Evolutionary conservation across 495 filamentous ascomycete species (phyloP).

Genomic region (Daldinia vernicosa): DNA sequence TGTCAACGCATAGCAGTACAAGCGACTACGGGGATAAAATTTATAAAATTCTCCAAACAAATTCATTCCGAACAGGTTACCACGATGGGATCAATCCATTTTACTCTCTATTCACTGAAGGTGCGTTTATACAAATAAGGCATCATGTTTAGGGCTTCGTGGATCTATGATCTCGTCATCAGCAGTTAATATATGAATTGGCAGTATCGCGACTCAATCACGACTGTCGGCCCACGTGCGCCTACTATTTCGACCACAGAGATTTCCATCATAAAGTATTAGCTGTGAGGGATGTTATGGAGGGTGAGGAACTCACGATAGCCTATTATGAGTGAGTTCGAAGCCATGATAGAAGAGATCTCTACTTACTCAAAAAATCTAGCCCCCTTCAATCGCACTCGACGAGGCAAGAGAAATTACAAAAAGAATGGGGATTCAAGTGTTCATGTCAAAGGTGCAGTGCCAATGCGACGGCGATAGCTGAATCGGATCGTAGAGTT

Average conservation of each 20-base stretch:
- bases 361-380: slow-evolving; percentile 1
- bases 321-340: slow-evolving; percentile 53
- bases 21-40: slow-evolving; percentile 31
- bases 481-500: slow-evolving; percentile 49
- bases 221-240: slow-evolving; percentile 56
- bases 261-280: slow-evolving; percentile 50
- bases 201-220: slow-evolving; percentile 56
- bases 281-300: slow-evolving; percentile 48
- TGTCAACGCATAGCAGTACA: slow-evolving; percentile 38
- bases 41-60: slow-evolving; percentile 47
- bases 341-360: neutral
- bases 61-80: slow-evolving; percentile 45
- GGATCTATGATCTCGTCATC: neutral
- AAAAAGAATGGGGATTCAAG: slow-evolving; percentile 52
- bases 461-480: slow-evolving; percentile 23
- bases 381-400: slow-evolving; percentile 46
- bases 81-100: slow-evolving; percentile 43
- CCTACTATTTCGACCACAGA: slow-evolving; percentile 52
- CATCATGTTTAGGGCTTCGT: neutral
- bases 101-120: slow-evolving; percentile 46
- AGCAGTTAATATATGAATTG: slow-evolving; percentile 9
- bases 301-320: slow-evolving; percentile 52
- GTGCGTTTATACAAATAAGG: slow-evolving; percentile 16
- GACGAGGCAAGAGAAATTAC: slow-evolving; percentile 40
- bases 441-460: slow-evolving; percentile 51